These are phyloP conservation scores for Naematelia aurantialba DNA, from an alignment of 768 basidiomycete genomes.

Conservation along the genomic window DNA sequence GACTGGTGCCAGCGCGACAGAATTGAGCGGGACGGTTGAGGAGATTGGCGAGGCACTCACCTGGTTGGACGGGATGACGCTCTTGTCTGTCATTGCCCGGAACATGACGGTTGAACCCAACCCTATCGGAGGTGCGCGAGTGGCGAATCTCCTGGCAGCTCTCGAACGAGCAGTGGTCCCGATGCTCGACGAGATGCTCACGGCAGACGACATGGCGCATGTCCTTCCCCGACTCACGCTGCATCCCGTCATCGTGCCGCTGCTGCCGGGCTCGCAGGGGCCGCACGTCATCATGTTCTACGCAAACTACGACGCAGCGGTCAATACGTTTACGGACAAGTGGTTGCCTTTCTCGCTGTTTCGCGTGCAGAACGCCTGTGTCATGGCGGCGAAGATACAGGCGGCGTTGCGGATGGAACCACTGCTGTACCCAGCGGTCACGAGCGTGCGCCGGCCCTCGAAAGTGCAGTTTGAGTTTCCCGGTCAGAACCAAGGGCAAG, in stretches of 20 bases:
- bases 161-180: slow-evolving; percentile 47
- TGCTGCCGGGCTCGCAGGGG: slow-evolving; percentile 30
- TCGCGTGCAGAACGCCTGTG: slow-evolving; percentile 48
- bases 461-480: slow-evolving; percentile 49
- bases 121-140: slow-evolving; percentile 14
- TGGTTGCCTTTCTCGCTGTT: slow-evolving; percentile 50
- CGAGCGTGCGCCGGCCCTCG: slow-evolving; percentile 32
- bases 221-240: slow-evolving; percentile 45
- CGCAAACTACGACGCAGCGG: slow-evolving; percentile 47
- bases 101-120: slow-evolving; percentile 19
- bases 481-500: not conserved
- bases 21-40: slow-evolving; percentile 39
- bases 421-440: not conserved
- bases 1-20: slow-evolving; percentile 15
- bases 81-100: slow-evolving; percentile 39
- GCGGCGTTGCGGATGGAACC: slow-evolving; percentile 13
- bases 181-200: slow-evolving; percentile 46
- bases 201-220: slow-evolving; percentile 42
- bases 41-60: slow-evolving; percentile 49
- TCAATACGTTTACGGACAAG: slow-evolving; percentile 46
- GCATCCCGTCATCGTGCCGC: slow-evolving; percentile 45
- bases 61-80: slow-evolving; percentile 43
- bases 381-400: slow-evolving; percentile 31
- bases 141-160: slow-evolving; percentile 24
- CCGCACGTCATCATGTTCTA: slow-evolving; percentile 49